Evolutionary conservation across 768 basidiomycete genomes (phyloP).

Genomic region (Mrakia hoshinonis): DNA sequence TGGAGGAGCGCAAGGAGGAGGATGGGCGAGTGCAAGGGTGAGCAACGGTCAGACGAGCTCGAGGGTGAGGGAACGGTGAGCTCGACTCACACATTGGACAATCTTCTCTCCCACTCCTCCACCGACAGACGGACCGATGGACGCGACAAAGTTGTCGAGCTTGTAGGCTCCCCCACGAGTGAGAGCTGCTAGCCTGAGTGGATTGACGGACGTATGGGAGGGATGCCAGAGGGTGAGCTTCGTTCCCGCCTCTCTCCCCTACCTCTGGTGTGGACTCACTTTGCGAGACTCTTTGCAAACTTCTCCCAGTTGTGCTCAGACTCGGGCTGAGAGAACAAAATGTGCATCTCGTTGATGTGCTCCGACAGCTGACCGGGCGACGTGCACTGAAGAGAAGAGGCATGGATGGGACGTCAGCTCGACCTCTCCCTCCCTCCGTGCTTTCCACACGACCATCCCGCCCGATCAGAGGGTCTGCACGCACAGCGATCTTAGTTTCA

Average conservation of each 20-base stretch:
- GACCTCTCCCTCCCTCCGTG: not conserved
- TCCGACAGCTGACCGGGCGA: conserved; percentile 28
- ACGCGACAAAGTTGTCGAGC: conserved; percentile 38
- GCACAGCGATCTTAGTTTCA: conserved; percentile 13
- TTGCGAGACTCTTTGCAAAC: conserved; percentile 45
- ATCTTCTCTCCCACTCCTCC: conserved; percentile 38
- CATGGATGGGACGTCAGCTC: conserved; percentile 1
- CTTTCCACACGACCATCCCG: not conserved
- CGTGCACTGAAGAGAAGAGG: conserved; percentile 30
- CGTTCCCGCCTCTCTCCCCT: not conserved
- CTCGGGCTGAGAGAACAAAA: conserved; percentile 43
- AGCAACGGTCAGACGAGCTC: not conserved
- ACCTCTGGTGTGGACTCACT: not conserved
- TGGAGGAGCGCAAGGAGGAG: not conserved
- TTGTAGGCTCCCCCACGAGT: conserved; percentile 52
- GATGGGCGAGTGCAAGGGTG: not conserved
- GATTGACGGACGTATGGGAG: not conserved
- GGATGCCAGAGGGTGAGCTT: not conserved
- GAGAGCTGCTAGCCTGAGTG: conserved; percentile 44
- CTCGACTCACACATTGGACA: conserved; percentile 47
- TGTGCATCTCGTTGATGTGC: conserved; percentile 31
- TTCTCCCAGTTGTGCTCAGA: conserved; percentile 74
- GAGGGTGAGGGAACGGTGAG: conserved; percentile 1
- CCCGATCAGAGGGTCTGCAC: not conserved
- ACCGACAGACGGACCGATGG: conserved; percentile 2